Evolutionary conservation across 2,329 filamentous ascomycete species (phyloP).

Genomic region (Aspergillus jensenii): DNA sequence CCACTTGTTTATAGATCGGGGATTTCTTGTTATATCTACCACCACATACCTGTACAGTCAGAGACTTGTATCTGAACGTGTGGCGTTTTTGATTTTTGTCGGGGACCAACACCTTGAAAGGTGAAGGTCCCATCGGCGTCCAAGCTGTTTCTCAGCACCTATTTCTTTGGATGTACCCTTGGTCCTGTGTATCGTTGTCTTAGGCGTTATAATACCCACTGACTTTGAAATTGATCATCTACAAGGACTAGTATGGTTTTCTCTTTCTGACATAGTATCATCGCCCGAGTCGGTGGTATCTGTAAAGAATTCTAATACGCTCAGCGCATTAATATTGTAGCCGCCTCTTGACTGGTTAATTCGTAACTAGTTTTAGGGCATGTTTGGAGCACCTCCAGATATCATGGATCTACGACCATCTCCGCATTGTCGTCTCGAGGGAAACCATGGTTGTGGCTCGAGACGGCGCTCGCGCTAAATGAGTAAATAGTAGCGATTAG

Average conservation of each 20-base stretch:
- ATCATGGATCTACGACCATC: not conserved
- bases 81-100: conserved; percentile 14
- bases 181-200: conserved; percentile 24
- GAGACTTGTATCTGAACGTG: conserved; percentile 13
- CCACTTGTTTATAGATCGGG: conserved; percentile 18
- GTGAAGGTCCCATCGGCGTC: conserved; percentile 24
- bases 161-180: conserved; percentile 20
- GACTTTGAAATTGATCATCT: conserved; percentile 15
- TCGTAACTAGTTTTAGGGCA: too few species aligned
- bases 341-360: too few species aligned
- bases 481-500: too few species aligned
- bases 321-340: too few species aligned
- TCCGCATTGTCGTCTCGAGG: not conserved
- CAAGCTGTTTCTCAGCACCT: conserved; percentile 40
- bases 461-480: not conserved
- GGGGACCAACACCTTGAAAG: conserved; percentile 8
- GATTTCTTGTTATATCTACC: conserved; percentile 9
- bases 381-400: not conserved
- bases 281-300: too few species aligned
- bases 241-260: not conserved
- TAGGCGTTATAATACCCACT: conserved; percentile 39
- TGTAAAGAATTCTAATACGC: too few species aligned
- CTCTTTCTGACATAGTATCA: not conserved
- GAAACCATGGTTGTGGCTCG: not conserved
- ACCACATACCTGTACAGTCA: conserved; percentile 6